Conservation (phyloP, 73 alveolate species). For the Paramecium biaurelia region DNA sequence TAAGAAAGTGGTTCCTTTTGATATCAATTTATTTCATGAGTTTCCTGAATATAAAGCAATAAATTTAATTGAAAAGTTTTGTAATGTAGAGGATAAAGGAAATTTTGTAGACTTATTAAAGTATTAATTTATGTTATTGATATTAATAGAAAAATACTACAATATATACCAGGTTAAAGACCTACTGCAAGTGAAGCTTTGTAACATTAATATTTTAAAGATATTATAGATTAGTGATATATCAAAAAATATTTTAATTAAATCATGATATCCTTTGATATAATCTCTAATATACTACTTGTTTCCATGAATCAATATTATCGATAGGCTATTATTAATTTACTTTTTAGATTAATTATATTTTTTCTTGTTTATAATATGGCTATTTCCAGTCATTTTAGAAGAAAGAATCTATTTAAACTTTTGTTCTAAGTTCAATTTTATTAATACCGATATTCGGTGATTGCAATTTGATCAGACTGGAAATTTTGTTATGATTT, state of each 20-base stretch:
- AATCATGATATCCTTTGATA: not conserved
- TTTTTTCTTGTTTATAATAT: not conserved
- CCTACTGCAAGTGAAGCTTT: slow-evolving; percentile 58
- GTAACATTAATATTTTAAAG: slow-evolving; percentile 56
- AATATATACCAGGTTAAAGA: slow-evolving; percentile 57
- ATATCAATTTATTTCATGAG: slow-evolving; percentile 19
- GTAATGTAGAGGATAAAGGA: slow-evolving; percentile 35
- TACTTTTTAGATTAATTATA: not conserved
- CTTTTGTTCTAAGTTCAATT: not conserved
- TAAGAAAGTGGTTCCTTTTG: not conserved
- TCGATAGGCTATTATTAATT: not conserved
- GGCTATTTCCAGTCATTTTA: slow-evolving; percentile 15
- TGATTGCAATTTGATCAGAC: not conserved
- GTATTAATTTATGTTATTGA: not conserved
- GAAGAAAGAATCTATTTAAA: not conserved
- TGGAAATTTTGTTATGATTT: not conserved
- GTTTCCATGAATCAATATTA: not conserved
- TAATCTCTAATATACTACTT: not conserved
- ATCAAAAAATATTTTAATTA: not conserved
- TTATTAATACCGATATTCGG: slow-evolving; percentile 25
- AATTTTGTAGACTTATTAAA: slow-evolving; percentile 36
- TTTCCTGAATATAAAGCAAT: not conserved
- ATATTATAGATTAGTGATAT: not conserved
- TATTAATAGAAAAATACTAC: not conserved
- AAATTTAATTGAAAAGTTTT: slow-evolving; percentile 27